Conservation (phyloP, 1,284 basidiomycete species). For the Pyrrhoderma noxium region DNA sequence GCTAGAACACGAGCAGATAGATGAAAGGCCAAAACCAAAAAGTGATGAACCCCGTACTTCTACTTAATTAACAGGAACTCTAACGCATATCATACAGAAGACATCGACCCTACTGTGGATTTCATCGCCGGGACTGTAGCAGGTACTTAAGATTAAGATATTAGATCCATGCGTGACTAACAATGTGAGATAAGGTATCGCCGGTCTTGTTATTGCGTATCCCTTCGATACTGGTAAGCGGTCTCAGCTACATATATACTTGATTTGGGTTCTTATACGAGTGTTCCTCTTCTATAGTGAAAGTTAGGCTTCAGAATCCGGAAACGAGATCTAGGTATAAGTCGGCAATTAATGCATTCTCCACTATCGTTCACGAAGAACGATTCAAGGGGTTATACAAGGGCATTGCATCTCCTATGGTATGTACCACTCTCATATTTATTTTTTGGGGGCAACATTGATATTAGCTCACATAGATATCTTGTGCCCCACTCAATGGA, state of each 20-base stretch:
- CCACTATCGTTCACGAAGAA: constrained; percentile 62
- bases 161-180: constrained; percentile 3
- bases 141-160: constrained; percentile 28
- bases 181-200: constrained; percentile 40
- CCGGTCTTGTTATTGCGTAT: constrained; percentile 57
- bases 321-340: constrained; percentile 45
- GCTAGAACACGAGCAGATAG: too few species aligned
- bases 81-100: not conserved
- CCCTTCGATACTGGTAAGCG: constrained; percentile 68
- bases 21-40: too few species aligned
- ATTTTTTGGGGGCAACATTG: not conserved
- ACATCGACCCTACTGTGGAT: constrained; percentile 48
- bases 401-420: constrained; percentile 66
- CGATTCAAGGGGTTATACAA: constrained; percentile 60
- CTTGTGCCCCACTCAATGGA: constrained; percentile 67
- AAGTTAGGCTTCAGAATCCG: constrained; percentile 69
- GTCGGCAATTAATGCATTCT: constrained; percentile 54
- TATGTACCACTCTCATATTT: constrained; percentile 27
- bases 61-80: too few species aligned
- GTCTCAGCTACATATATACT: not conserved
- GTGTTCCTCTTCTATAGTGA: constrained; percentile 39
- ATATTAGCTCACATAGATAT: constrained; percentile 36
- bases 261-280: too few species aligned
- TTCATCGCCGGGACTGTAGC: constrained; percentile 71
- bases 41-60: too few species aligned